phyloP scores from a whole-genome alignment of 108 stramenopile genomes.

The Nitzschia sp. region DNA sequence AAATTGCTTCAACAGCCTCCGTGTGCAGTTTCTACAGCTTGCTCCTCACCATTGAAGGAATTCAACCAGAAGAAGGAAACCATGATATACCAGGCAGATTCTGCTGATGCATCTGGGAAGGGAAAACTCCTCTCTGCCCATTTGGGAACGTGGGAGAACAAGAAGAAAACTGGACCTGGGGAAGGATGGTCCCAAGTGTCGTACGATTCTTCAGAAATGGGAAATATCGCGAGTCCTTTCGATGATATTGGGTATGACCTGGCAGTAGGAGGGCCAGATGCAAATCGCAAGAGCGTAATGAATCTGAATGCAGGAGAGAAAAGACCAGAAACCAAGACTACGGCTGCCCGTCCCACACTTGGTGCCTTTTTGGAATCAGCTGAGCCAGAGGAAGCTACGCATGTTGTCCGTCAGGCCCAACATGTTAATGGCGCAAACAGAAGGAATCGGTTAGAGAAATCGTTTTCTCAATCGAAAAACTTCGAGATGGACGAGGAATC shows the following conservation, averaged over 20 bases:
- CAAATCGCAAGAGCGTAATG: not conserved
- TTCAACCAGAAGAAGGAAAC: not conserved
- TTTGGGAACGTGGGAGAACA: not conserved
- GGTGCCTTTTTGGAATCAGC: not conserved
- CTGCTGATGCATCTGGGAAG: not conserved
- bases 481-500: too few relatives aligned
- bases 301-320: not conserved
- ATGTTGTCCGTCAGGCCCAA: not conserved
- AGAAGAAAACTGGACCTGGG: not conserved
- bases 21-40: too few relatives aligned
- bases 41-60: too few relatives aligned
- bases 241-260: slow-evolving; percentile 17
- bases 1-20: too few relatives aligned
- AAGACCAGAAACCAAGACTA: not conserved
- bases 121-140: not conserved
- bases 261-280: not conserved
- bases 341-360: not conserved
- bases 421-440: not conserved
- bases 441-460: too few relatives aligned
- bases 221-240: slow-evolving; percentile 10
- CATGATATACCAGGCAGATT: not conserved
- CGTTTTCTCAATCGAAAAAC: too few relatives aligned
- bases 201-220: slow-evolving; percentile 1
- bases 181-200: slow-evolving; percentile 5
- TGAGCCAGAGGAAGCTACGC: not conserved